Base-by-base conservation (phyloP, 441 rosid species). In the Cnidoscolus chayamansa region DNA sequence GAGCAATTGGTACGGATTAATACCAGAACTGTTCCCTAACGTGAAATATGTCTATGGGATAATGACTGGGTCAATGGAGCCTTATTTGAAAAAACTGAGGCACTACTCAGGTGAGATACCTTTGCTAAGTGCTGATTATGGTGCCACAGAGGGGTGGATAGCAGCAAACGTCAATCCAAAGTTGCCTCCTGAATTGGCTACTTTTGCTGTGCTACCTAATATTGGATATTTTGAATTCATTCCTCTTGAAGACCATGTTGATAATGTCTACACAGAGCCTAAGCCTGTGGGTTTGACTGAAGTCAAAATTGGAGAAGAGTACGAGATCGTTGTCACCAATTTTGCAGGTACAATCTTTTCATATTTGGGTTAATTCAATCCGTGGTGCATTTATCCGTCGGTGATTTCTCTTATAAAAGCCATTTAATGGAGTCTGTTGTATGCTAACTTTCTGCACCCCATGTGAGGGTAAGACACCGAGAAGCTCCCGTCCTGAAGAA, bases 21-120 rank as follows among this genome's bases (percentile, higher is more conserved):
- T 95, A 56, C 97, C 93, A 0, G 90, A 81, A 35, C 86, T 95
- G n/a, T 95, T 95, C 55, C 99, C 98, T 0, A 91, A 93, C 4
- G 93, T 82, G 0, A 95, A 91, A 81, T 95, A 90, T 77, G 78
- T 95, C 47, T 91, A 91, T 66, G 99, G 94, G 80, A 93, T 95
- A 79, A 88, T 95, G 98, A 95, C 99, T 0, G 99, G 99, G 63
- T 90, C 99, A 0, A 95, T 95, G 99, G 95, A 93, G 83, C 98
- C 92, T 5, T 93, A 90, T 73, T 72, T 90, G 77, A 82, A 84
- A 60, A 93, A 90, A 78, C 64, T 93, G 77, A 90, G 98, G 82
- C 97, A 91, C 78, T 95, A 91, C 70, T 95, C 97, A 0, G 94
- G 91, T 16, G 86, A 87, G 50, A 32, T 93, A 62, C 95, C 97